Conservation (phyloP, 306 rosid species). For the Carpinus viminea region DNA sequence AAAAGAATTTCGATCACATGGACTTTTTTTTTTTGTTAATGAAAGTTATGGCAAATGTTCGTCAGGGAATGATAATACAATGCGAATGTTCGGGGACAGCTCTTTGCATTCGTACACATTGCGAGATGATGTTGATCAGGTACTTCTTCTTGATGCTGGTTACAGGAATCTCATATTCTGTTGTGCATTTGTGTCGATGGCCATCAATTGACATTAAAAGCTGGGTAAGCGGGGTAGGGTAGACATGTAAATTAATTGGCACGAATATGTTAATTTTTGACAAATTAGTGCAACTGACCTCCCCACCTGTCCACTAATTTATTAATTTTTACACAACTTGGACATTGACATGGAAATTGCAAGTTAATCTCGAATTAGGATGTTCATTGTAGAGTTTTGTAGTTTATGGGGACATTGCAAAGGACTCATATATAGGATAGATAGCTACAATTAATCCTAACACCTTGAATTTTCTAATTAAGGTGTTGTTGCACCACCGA, state of each 20-base stretch:
- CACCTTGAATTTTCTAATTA: not conserved
- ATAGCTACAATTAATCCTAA: not conserved
- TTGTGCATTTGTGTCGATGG: not conserved
- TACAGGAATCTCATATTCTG: not conserved
- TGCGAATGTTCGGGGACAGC: slow-evolving; percentile 28
- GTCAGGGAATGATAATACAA: slow-evolving; percentile 40
- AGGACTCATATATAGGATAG: not conserved
- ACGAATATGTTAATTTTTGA: no score
- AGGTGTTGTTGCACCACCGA: not conserved
- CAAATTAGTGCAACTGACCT: no score
- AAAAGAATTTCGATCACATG: not conserved
- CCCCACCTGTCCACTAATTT: not conserved
- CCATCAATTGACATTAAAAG: not conserved
- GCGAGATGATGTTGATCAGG: slow-evolving; percentile 44
- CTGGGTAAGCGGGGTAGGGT: not conserved
- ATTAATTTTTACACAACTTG: not conserved
- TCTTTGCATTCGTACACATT: slow-evolving; percentile 35
- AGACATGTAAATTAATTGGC: no score
- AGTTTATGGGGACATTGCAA: not conserved
- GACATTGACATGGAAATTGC: not conserved
- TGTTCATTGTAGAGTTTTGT: no score
- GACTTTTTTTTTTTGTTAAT: slow-evolving; percentile 16
- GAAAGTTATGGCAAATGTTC: slow-evolving; percentile 22
- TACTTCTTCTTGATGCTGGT: slow-evolving; percentile 21
- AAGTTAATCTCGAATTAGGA: not conserved